Base-by-base conservation (phyloP, 106 monocot species). In the Dendrobium huoshanense region DNA sequence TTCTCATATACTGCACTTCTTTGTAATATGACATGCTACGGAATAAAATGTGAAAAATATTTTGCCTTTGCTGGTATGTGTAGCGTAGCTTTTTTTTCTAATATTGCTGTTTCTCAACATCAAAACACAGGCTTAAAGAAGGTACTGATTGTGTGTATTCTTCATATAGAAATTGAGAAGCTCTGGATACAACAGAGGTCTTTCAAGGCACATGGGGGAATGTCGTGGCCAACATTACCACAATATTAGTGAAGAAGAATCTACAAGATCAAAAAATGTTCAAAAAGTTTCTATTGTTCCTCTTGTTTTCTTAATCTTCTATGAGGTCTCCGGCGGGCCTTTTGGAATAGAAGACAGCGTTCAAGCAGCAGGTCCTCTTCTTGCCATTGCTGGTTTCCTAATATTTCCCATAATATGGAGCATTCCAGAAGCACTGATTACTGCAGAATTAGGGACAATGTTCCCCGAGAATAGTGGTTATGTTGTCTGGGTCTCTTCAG, bases 391-490 rank as follows among this genome's bases (percentile, higher is more conserved):
- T 73, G 92, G 92, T 13, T 92, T 92, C 78, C 68, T 92, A 44
- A 27, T 92, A 33, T 90, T 92, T 75, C 92, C 92, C 42, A 45
- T 92, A 72, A 83, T 92, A 83, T 92, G 92, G 92, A 92, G 92
- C 82, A 85, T 92, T n/a, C 92, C 92, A 1, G 92, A 92, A 81
- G 92, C 92, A 27, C 81, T 92, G 75, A 86, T 92, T 76, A 92
- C 92, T 43, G 92, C 92, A 0, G 92, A 92, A 37, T 55, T 92
- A 82, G 86, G 92, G 27, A 92, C 92, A 49, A 89, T 92, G 89
- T 92, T 92, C 81, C 92, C 92, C 20, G 92, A 92, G 42, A 90
- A 92, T 56, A 88, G 92, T 18, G 92, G 92, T 18, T 92, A 92
- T 80, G 92, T 92, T 4, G 88, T 92, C 9, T 92, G 92, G 92